Evolutionary conservation across 176 grass and related monocot genomes (phyloP).

Genomic region (Guadua angustifolia): DNA sequence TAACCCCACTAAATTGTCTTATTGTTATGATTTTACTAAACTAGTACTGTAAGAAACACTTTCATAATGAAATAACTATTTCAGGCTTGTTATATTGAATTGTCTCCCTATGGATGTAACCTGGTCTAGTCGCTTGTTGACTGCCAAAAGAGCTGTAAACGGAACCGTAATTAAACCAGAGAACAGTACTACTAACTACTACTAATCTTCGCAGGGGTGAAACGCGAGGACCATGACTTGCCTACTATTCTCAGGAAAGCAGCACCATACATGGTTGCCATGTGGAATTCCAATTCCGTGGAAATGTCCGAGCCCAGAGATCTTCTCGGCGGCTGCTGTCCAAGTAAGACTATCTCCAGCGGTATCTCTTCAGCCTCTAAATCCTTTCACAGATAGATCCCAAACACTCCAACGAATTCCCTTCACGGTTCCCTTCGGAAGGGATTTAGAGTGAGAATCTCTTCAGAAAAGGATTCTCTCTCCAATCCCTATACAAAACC

Average conservation of each 20-base stretch:
- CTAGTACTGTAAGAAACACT: neutral
- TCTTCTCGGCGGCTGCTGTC: neutral
- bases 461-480: too few species aligned
- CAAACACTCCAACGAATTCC: too few species aligned
- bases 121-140: neutral
- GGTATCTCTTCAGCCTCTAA: too few species aligned
- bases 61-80: neutral
- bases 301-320: neutral
- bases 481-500: too few species aligned
- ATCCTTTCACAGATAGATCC: too few species aligned
- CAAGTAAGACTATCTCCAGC: too few species aligned
- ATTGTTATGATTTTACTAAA: neutral
- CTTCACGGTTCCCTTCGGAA: too few species aligned
- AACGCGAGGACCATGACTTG: neutral
- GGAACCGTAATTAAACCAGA: neutral
- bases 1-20: conserved; percentile 23
- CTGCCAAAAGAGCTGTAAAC: conserved; percentile 4
- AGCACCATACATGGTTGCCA: neutral
- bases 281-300: neutral
- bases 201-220: neutral
- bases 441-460: too few species aligned
- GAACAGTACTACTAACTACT: neutral
- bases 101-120: neutral
- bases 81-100: conserved; percentile 10
- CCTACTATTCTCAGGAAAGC: neutral